Base-by-base conservation (phyloP, 257 asterid genomes). In the Nicotiana noctiflora region DNA sequence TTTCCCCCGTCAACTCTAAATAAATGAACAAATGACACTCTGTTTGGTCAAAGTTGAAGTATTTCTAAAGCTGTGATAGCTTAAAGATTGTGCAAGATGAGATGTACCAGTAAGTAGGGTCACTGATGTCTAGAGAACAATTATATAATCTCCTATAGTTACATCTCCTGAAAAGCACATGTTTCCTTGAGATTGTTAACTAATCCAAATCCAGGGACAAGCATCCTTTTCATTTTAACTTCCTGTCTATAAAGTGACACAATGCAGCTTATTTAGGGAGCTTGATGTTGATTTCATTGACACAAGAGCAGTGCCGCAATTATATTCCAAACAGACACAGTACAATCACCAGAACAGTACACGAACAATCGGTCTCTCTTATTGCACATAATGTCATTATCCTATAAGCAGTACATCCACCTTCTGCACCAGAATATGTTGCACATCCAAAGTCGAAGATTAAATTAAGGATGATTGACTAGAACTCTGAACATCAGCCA, bases 21-120 rank as follows among this genome's bases (percentile, higher is more conserved):
- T 68, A 10, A n/a, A 18, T 67, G 6, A 27, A 29, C 37, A 25
- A 21, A 59, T 21, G 65, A 17, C 25, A 7, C 21, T 29, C 46
- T 46, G 37, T 67, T 31, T 68, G 19, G 8, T 40, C 56, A 40
- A 66, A n/a, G 57, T 40, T 19, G 57, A 70, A n/a, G n/a, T 19
- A 31, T 40, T 68, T 68, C 34, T 68, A 5, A 29, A 64, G 6
- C 9, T 29, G 46, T 64, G 13, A 15, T 27, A 15, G 72, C 46
- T 25, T 32, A 64, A 23, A 23, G 34, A 61, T 61, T 11, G 32
- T 60, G 55, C 76, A 40, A 70, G 77, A 70, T 70, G 14, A 21
- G 23, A 70, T 44, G 59, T 70, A 19, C 59, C 77, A 70, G 37
- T 59, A 70, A 44, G 77, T 70, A 21, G 77, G 77, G 77, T 44